Evolutionary conservation across 805 yeast species (phyloP).

Genomic region (Candida qinlingensis): DNA sequence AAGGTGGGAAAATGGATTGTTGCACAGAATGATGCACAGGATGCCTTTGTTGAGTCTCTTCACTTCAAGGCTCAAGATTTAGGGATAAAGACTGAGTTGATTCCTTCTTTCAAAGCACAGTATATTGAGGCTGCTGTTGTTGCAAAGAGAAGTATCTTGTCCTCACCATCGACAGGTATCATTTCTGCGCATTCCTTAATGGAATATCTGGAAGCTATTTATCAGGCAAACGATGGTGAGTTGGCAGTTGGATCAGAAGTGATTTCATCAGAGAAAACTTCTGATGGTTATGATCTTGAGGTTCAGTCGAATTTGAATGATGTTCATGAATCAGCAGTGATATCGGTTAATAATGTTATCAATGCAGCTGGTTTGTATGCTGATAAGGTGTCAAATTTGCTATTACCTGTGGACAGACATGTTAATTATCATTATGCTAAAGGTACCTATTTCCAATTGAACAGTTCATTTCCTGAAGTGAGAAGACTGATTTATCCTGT

Average conservation of each 20-base stretch:
- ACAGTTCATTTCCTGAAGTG: constrained; percentile 43
- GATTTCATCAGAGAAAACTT: constrained; percentile 26
- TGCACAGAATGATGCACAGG: constrained; percentile 68
- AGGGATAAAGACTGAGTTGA: constrained; percentile 55
- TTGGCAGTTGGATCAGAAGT: constrained; percentile 60
- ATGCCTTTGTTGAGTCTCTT: constrained; percentile 50
- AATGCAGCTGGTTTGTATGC: constrained; percentile 83
- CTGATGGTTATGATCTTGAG: constrained; percentile 25
- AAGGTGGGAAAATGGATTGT: constrained; percentile 84
- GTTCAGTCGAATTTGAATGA: constrained; percentile 27
- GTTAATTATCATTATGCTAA: constrained; percentile 65
- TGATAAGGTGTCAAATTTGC: constrained; percentile 60
- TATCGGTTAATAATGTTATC: constrained; percentile 53
- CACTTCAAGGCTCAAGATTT: constrained; percentile 43
- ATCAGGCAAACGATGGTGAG: constrained; percentile 60
- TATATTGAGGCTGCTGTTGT: constrained; percentile 58
- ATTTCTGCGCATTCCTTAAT: constrained; percentile 74
- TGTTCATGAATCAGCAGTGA: constrained; percentile 31
- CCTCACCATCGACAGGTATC: constrained; percentile 82
- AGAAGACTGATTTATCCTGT: constrained; percentile 70
- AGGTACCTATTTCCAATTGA: constrained; percentile 73
- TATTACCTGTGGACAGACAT: constrained; percentile 60
- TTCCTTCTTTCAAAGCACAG: constrained; percentile 41
- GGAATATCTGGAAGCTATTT: constrained; percentile 47
- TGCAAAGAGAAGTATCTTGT: constrained; percentile 57